phyloP scores from a whole-genome alignment of 352 stramenopile species.

The Phytopythium montanum region DNA sequence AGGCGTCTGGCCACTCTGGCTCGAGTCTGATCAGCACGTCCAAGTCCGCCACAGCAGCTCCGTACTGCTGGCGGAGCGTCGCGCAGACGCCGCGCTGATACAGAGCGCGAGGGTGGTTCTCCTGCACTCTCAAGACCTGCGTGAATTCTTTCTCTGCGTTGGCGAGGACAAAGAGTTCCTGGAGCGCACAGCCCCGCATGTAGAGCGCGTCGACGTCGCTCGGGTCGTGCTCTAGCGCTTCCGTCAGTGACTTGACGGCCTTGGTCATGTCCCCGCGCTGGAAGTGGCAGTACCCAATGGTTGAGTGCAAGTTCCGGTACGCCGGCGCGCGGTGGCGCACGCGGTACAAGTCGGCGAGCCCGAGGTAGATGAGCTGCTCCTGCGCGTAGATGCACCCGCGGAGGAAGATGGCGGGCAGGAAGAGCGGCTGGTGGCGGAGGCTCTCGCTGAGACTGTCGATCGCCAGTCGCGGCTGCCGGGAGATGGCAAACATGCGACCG shows the following conservation, averaged over 20 bases:
- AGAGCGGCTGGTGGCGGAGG: constrained; percentile 30
- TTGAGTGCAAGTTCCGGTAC: constrained; percentile 46
- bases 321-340: constrained; percentile 36
- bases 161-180: constrained; percentile 43
- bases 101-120: constrained; percentile 19
- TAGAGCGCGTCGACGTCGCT: constrained; percentile 30
- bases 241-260: constrained; percentile 41
- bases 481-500: constrained; percentile 39
- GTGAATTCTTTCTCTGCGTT: constrained; percentile 43
- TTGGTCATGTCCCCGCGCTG: constrained; percentile 31
- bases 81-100: constrained; percentile 44
- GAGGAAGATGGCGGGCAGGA: constrained; percentile 49
- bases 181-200: constrained; percentile 43
- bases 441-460: constrained; percentile 29
- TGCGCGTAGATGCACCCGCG: constrained; percentile 51
- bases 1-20: constrained; percentile 35
- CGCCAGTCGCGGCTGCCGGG: constrained; percentile 22
- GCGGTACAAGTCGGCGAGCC: constrained; percentile 48
- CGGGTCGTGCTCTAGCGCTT: constrained; percentile 24
- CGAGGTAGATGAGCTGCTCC: constrained; percentile 41
- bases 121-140: constrained; percentile 13
- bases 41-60: constrained; percentile 22
- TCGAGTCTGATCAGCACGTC: constrained; percentile 22
- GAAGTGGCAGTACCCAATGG: constrained; percentile 55
- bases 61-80: constrained; percentile 30